These are phyloP conservation scores for Arachis monticola DNA, from an alignment of 331 rosid genomes.

Conservation along the genomic window DNA sequence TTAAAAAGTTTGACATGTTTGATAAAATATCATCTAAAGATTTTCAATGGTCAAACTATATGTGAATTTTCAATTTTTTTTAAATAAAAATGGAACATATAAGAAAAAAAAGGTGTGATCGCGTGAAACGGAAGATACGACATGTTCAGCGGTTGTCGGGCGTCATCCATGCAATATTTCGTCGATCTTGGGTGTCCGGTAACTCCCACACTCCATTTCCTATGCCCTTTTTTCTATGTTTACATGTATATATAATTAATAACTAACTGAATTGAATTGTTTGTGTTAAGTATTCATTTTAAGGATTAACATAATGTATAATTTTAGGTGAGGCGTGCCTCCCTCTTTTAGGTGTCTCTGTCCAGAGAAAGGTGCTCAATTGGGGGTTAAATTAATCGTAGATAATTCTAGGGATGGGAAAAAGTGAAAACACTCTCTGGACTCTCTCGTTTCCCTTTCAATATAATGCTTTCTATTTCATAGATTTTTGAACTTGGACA, in stretches of 20 bases:
- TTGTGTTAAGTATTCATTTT: neutral
- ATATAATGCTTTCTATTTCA: too few species aligned
- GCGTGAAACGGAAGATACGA: constrained; percentile 64
- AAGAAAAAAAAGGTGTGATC: constrained; percentile 43
- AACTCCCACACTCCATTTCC: neutral
- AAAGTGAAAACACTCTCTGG: neutral
- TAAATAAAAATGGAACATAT: too few species aligned
- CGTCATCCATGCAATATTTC: constrained; percentile 64
- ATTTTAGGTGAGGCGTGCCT: constrained; percentile 12
- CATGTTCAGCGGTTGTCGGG: constrained; percentile 73
- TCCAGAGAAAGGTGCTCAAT: neutral
- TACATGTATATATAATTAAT: too few species aligned
- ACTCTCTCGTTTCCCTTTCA: too few species aligned
- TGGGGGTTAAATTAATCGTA: neutral
- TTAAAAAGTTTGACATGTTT: too few species aligned
- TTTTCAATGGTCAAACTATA: too few species aligned
- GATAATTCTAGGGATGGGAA: neutral
- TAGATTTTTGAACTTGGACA: neutral
- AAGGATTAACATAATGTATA: neutral
- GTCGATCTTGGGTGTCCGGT: constrained; percentile 9
- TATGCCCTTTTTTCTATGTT: neutral
- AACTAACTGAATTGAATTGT: neutral
- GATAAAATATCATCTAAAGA: too few species aligned
- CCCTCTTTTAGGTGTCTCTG: neutral
- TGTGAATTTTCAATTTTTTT: too few species aligned